Evolutionary conservation across 306 rosid species (phyloP), one percentile per base, ranked within the genome.

Genomic region (barrel medic (Medicago truncatula)): DNA sequence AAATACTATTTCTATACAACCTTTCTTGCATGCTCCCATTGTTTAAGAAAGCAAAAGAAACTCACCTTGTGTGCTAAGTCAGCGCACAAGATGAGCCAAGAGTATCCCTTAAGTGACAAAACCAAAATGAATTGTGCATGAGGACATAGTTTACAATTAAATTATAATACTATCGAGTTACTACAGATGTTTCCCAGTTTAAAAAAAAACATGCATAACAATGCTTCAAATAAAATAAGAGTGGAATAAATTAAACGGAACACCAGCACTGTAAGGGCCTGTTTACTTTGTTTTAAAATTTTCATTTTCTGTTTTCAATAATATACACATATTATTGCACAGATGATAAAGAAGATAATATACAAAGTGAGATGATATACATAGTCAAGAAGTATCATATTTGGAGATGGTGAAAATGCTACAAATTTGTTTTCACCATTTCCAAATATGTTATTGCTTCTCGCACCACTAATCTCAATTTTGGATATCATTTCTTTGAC

Each of bases 41-140:
- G 17, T 65, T 54, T 17, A 53, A 57, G 44, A 71, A 56, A 57
- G 78, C 56, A 67, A 56, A 71, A 59, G 61, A 58, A 12, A 70
- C 52, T 58, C 20, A 18, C 58, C 16, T 50, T 57, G 54, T 36
- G 23, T 34, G 17, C 44, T 50, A 21, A 31, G 36, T 31, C 1
- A 4, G 6, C 5, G 1, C 36, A 31, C 36, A 31, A 31, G 36
- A 31, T 31, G 34, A 28, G 34, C 34, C 23, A 21, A 14, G 25
- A 71, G 8, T 34, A 54, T 44, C 56, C 58, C 52, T 69, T 44
- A 71, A 56, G 64, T 68, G 75, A 66, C 57, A 40, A 56, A 64
- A 71, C 53, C 49, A 63, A 77, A 49, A 62, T 31, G 70, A 63
- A 2, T 44, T 17, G 40, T 23, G 69, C 69, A 71, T 2, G 23